Evolutionary conservation across 306 rosid species (phyloP).

Genomic region (Prunus kanzakura): DNA sequence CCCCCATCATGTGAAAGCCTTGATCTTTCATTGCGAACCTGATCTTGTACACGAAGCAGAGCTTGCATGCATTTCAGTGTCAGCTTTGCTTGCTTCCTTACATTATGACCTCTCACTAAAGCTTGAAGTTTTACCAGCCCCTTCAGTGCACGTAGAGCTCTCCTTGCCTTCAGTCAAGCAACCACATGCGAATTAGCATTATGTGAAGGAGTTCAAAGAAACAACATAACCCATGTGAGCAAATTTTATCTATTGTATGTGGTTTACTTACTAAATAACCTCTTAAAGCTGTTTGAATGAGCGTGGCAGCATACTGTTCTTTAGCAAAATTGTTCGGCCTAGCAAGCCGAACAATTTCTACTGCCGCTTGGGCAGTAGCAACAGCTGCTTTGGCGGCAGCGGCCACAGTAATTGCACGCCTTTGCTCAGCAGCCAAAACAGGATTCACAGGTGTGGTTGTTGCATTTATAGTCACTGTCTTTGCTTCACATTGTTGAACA

Average conservation of each 20-base stretch:
- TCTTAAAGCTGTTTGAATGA: constrained; percentile 37
- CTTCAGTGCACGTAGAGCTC: constrained; percentile 32
- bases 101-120: constrained; percentile 34
- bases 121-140: constrained; percentile 41
- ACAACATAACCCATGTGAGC: background rate
- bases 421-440: constrained; percentile 18
- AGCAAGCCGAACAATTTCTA: constrained; percentile 20
- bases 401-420: constrained; percentile 27
- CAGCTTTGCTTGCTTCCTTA: constrained; percentile 27
- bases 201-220: background rate
- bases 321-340: constrained; percentile 6
- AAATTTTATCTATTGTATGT: background rate
- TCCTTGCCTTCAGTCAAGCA: constrained; percentile 28
- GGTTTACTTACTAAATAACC: constrained; percentile 30
- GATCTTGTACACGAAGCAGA: constrained; percentile 32
- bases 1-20: constrained; percentile 34
- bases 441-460: background rate
- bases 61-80: constrained; percentile 37
- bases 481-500: constrained; percentile 19
- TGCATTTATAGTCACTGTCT: background rate
- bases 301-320: constrained; percentile 20
- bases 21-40: constrained; percentile 26
- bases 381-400: constrained; percentile 23
- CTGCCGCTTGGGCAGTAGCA: constrained; percentile 27
- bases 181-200: background rate